Evolutionary conservation across 371 early-diverging fungal species (phyloP).

Genomic region (Paraphysoderma sedebokerense): DNA sequence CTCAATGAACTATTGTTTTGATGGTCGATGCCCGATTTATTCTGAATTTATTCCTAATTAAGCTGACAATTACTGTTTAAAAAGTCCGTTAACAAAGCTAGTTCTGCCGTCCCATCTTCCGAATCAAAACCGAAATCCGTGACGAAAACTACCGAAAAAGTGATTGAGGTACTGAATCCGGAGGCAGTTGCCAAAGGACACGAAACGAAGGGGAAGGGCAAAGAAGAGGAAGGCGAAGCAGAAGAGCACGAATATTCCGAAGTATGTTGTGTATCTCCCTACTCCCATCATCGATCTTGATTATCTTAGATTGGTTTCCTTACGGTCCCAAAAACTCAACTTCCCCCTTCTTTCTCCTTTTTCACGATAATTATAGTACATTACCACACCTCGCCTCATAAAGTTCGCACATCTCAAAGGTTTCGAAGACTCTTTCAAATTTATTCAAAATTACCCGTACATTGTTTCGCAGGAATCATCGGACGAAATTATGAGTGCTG

Average conservation of each 20-base stretch:
- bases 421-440: constrained; percentile 47
- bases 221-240: too few species aligned
- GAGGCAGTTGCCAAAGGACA: constrained; percentile 13
- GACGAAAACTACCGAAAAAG: constrained; percentile 23
- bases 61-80: too few species aligned
- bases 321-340: too few species aligned
- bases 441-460: constrained; percentile 42
- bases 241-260: too few species aligned
- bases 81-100: constrained; percentile 31
- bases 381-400: too few species aligned
- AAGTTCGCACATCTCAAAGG: constrained; percentile 40
- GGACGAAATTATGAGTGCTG: constrained; percentile 75
- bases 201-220: background rate
- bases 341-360: too few species aligned
- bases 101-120: constrained; percentile 8
- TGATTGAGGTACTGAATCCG: constrained; percentile 57
- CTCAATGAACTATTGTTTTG: too few species aligned
- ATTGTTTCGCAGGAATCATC: constrained; percentile 47
- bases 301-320: too few species aligned
- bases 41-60: too few species aligned
- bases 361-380: too few species aligned
- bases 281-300: too few species aligned
- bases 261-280: background rate
- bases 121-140: constrained; percentile 11
- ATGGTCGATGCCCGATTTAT: too few species aligned